Base-by-base conservation (phyloP, 768 basidiomycete species). In the Dioszegia aurantiaca region DNA sequence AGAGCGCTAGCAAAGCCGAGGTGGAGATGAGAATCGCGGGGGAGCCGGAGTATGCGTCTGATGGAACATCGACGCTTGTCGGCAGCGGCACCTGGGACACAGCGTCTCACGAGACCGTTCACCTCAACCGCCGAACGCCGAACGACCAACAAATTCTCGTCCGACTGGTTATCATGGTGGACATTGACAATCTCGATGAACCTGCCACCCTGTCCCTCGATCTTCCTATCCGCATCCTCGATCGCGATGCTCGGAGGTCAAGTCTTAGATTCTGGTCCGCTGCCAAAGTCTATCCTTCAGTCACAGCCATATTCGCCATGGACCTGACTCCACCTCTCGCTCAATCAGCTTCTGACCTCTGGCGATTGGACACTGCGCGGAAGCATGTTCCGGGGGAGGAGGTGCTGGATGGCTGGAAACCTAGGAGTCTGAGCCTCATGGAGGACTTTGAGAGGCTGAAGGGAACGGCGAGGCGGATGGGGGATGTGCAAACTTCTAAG, bases 381-480 rank as follows among this genome's bases (percentile, higher is more conserved):
- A 93, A 91, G 74, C 97, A 93, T 77, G 92, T 99, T 0, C 83
- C 86, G 43, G 94, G 94, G 8, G 93, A 98, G 74, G 93, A 97
- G 68, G 77, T 81, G 3, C 81, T 98, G 27, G 85, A 82, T 5
- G 76, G 81, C 19, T 98, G 94, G 93, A 87, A 85, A 65, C 86
- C 93, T 42, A 83, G 93, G 43, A 90, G 93, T 9, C 82, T 97
- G 26, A 86, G 87, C 0, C 85, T 91, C 10, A 87, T 99, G 26
- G 86, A 94, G 63, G 94, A 97, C 70, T 88, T 89, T 70, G 80
- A 80, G 46, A 82, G 85, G 58, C 78, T 90, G n/a, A 80, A 86
- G 14, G 82, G 80, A 41, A 87, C 84, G 47, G 88, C 90, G 73
- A 80, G 81, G 36, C 82, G 85, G 37, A 84, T 88, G 11, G 90